Evolutionary conservation across 495 filamentous ascomycete genomes (phyloP).

Genomic region (Bombardia bombarda): DNA sequence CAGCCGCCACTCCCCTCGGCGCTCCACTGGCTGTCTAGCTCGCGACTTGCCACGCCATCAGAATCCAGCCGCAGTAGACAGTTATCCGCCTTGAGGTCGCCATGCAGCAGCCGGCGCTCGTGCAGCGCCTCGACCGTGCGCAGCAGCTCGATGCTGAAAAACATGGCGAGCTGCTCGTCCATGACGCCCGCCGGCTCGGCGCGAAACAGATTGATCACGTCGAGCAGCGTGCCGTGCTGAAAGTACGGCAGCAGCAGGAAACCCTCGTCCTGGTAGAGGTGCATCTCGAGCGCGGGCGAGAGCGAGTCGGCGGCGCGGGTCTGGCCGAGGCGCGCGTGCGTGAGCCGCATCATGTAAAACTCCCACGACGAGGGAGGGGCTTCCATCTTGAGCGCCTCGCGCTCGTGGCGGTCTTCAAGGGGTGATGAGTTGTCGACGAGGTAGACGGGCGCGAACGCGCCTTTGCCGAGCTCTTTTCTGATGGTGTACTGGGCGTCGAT

Average conservation of each 20-base stretch:
- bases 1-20: slow-evolving; percentile 69
- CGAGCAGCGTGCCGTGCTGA: slow-evolving; percentile 84
- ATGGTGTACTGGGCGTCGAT: slow-evolving; percentile 59
- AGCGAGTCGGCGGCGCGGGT: slow-evolving; percentile 65
- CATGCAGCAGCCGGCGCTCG: slow-evolving; percentile 71
- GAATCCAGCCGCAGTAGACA: slow-evolving; percentile 71
- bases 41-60: slow-evolving; percentile 29
- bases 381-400: slow-evolving; percentile 93
- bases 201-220: slow-evolving; percentile 81
- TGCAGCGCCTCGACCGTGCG: slow-evolving; percentile 86
- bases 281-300: slow-evolving; percentile 75
- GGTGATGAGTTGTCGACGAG: slow-evolving; percentile 62
- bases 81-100: slow-evolving; percentile 93
- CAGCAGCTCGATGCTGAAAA: slow-evolving; percentile 86
- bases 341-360: slow-evolving; percentile 87
- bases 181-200: slow-evolving; percentile 62
- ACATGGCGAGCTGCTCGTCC: slow-evolving; percentile 87
- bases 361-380: slow-evolving; percentile 81
- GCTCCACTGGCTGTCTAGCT: slow-evolving; percentile 49
- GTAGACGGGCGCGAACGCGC: slow-evolving; percentile 92
- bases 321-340: slow-evolving; percentile 62
- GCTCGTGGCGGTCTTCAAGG: slow-evolving; percentile 39
- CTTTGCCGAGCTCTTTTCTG: slow-evolving; percentile 81
- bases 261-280: slow-evolving; percentile 74
- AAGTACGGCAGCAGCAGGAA: slow-evolving; percentile 85